Evolutionary conservation across 73 alveolate genomes (phyloP), one percentile per base, ranked within the genome.

Genomic region (Blepharisma stoltei): DNA sequence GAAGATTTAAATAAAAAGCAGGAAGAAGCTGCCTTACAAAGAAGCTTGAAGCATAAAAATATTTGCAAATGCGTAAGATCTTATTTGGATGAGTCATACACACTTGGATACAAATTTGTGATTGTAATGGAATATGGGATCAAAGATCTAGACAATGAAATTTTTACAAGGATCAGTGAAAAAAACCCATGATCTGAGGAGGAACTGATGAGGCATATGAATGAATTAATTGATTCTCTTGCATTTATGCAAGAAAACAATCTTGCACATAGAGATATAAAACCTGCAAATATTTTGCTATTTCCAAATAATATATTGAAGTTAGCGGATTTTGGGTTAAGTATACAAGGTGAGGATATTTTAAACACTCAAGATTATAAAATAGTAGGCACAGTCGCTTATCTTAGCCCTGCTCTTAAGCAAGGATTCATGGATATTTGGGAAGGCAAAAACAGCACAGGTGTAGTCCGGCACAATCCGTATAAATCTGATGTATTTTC

Each of bases 401-500:
- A 69, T 43, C 20, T 46, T 9, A 38, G 67, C 27, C 79, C 79
- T 69, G 79, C n/a, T 14, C 79, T 69, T 69, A n/a, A 38, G 3
- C 11, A 25, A 14, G 45, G 18, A 14, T 60, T 20, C 46, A 20
- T 60, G 11, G 76, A 44, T 23, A 37, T n/a, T 69, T 7, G 23
- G 11, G 27, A 38, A 14, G 41, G 76, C 11, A 69, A 25, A 23
- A 37, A 37, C 41, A 14, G 46, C 23, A 60, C 37, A 25, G 48
- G 45, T 11, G 73, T 9, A 14, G 73, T 69, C 27, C 14, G 49
- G 52, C 60, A 43, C 38, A 46, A 69, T 69, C 67, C 65, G 1
- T 38, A 18, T 43, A 69, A 69, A 69, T 69, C 79, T 69, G 79
- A 69, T 69, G 79, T 69, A 7, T 69, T 14, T 69, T 44, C 67